Percentiles rank a stretch among this genome's conserved stretches.
phyloP scores from a whole-genome alignment of 129 eudicot species.

The Silybum marianum region DNA sequence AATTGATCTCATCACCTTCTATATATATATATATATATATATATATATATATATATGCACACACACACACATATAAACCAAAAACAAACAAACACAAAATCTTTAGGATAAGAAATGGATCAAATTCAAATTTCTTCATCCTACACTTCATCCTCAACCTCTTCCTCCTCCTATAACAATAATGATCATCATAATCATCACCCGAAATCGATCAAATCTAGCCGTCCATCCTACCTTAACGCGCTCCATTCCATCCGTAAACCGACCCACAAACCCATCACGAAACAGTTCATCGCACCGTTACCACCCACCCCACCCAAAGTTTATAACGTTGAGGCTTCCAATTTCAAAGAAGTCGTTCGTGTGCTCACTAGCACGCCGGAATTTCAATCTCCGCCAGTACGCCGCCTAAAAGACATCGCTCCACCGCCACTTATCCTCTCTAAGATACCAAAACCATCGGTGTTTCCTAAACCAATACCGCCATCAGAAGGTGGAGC shows the following conservation, averaged over 20 bases:
- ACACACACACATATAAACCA: neutral
- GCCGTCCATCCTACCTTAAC: constrained; percentile 23
- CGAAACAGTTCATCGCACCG: constrained; percentile 69
- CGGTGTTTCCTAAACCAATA: constrained; percentile 11
- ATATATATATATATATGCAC: neutral
- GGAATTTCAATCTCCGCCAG: constrained; percentile 37
- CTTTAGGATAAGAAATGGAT: constrained; percentile 16
- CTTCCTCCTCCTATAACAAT: constrained; percentile 18
- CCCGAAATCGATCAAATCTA: constrained; percentile 11
- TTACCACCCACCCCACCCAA: constrained; percentile 62
- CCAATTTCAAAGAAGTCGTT: constrained; percentile 63
- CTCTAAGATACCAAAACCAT: constrained; percentile 31
- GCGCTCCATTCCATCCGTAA: constrained; percentile 50
- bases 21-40: neutral
- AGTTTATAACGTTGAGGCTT: constrained; percentile 61
- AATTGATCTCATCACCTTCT: neutral
- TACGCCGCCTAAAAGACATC: constrained; percentile 39
- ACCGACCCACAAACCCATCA: constrained; percentile 32
- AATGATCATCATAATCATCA: neutral
- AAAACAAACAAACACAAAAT: constrained; percentile 21
- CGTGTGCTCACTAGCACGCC: constrained; percentile 63
- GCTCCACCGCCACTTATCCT: constrained; percentile 65
- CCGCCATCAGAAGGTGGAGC: neutral
- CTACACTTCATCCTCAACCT: constrained; percentile 29
- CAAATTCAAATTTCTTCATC: constrained; percentile 28